Conservation (phyloP, 306 rosid genomes). For the Castanea sativa region DNA sequence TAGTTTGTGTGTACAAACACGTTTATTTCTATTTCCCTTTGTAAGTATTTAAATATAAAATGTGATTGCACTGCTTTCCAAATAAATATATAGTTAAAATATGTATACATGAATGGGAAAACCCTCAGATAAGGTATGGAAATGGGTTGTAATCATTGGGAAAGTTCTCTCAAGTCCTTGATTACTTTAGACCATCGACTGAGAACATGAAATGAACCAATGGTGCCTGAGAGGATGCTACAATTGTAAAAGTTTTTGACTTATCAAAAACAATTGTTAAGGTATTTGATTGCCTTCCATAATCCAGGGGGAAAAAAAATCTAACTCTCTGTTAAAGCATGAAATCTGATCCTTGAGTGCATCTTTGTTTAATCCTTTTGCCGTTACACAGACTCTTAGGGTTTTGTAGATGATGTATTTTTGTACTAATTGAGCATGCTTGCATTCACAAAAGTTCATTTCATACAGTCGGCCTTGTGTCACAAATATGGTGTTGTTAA, state of each 20-base stretch:
- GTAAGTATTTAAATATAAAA: not conserved
- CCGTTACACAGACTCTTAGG: not conserved
- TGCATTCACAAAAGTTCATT: not conserved
- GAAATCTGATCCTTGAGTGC: not conserved
- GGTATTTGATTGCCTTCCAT: not conserved
- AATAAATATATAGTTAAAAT: not conserved
- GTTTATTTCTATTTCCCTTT: not conserved
- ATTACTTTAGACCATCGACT: not conserved
- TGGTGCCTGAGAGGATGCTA: not conserved
- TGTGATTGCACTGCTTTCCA: not conserved
- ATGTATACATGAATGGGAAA: not conserved
- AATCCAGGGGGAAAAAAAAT: not conserved
- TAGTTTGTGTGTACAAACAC: not conserved
- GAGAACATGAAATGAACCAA: not conserved
- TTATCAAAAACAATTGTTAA: not conserved
- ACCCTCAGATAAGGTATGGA: not conserved
- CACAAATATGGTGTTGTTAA: conserved; percentile 18
- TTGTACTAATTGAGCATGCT: not conserved
- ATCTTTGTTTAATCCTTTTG: not conserved
- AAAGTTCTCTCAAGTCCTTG: not conserved
- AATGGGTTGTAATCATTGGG: not conserved
- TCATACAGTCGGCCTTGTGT: not conserved
- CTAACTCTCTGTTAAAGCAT: not conserved
- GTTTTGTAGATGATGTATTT: not conserved
- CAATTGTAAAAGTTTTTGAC: not conserved